Conservation (phyloP, 108 stramenopile species). For the Asterionellopsis glacialis region DNA sequence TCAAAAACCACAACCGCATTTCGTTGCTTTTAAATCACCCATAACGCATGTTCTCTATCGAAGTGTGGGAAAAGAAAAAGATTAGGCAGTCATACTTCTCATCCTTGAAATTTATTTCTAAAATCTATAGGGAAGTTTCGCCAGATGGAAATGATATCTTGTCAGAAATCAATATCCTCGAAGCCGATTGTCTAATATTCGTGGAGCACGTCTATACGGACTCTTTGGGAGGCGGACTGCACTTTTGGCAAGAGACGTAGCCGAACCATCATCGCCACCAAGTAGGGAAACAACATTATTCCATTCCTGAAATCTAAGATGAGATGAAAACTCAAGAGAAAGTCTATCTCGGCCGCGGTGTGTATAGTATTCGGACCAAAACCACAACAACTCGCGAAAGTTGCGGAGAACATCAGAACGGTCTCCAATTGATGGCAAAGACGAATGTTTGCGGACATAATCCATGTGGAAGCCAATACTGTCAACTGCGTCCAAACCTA, state of each 20-base stretch:
- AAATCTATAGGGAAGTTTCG: too few species aligned
- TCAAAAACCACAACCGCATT: too few species aligned
- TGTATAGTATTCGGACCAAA: constrained; percentile 85
- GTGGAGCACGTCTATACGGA: constrained; percentile 48
- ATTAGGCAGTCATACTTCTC: too few species aligned
- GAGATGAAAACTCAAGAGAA: constrained; percentile 81
- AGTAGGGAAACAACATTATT: constrained; percentile 51
- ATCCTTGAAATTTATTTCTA: too few species aligned
- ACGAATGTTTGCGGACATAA: too few species aligned
- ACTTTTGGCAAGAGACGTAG: constrained; percentile 31
- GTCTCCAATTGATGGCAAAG: constrained; percentile 10
- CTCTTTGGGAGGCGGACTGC: constrained; percentile 48
- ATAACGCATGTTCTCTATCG: too few species aligned
- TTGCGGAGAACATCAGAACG: constrained; percentile 42
- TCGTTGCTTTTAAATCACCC: too few species aligned
- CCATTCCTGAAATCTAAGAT: constrained; percentile 81
- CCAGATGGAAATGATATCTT: too few species aligned
- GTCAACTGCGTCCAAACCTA: too few species aligned
- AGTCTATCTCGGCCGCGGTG: constrained; percentile 82
- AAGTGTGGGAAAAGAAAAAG: too few species aligned
- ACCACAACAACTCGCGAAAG: constrained; percentile 82
- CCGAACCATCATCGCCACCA: constrained; percentile 68
- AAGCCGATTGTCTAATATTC: constrained; percentile 7
- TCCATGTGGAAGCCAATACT: too few species aligned
- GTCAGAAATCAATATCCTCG: too few species aligned